Percentiles rank a stretch among this genome's conserved stretches.
These are phyloP conservation scores for Podospora didyma DNA, from an alignment of 495 filamentous ascomycete genomes.

Conservation along the genomic window DNA sequence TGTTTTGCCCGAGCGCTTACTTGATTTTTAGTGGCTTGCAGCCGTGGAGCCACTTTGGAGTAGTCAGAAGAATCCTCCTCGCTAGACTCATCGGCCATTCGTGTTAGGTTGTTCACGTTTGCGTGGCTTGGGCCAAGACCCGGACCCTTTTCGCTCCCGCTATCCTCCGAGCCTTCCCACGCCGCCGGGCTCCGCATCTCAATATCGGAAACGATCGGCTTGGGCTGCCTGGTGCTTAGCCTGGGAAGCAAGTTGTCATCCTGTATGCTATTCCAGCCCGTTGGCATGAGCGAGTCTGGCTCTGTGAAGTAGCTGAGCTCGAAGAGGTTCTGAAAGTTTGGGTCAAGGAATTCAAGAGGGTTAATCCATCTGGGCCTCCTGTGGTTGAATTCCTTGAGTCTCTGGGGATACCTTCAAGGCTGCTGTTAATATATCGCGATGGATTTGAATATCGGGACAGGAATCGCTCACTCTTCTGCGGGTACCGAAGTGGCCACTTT, in stretches of 20 bases:
- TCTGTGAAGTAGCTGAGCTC: conserved; percentile 58
- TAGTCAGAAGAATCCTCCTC: conserved; percentile 42
- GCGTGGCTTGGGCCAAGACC: too few relatives aligned
- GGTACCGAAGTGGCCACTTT: conserved; percentile 8
- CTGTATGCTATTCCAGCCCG: conserved; percentile 57
- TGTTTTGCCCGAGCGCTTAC: conserved; percentile 23
- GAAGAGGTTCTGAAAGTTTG: conserved; percentile 65
- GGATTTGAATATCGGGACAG: not conserved
- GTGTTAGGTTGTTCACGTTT: conserved; percentile 28
- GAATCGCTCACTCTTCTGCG: conserved; percentile 15
- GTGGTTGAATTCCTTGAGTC: conserved; percentile 27
- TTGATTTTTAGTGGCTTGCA: conserved; percentile 10
- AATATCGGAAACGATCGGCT: conserved; percentile 26
- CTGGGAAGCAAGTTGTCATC: conserved; percentile 52
- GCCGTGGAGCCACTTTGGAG: conserved; percentile 13
- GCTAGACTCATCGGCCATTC: conserved; percentile 52
- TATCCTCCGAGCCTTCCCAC: conserved; percentile 38
- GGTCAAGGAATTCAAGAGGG: conserved; percentile 42
- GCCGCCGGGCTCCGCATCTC: conserved; percentile 29
- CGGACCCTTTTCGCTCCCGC: conserved; percentile 31
- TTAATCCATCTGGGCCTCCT: conserved; percentile 43
- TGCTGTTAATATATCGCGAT: conserved; percentile 1
- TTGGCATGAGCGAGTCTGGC: conserved; percentile 50
- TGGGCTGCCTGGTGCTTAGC: conserved; percentile 50
- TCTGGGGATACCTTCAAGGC: conserved; percentile 16